phyloP scores from a whole-genome alignment of 306 rosid genomes.

The Citrullus mucosospermus region DNA sequence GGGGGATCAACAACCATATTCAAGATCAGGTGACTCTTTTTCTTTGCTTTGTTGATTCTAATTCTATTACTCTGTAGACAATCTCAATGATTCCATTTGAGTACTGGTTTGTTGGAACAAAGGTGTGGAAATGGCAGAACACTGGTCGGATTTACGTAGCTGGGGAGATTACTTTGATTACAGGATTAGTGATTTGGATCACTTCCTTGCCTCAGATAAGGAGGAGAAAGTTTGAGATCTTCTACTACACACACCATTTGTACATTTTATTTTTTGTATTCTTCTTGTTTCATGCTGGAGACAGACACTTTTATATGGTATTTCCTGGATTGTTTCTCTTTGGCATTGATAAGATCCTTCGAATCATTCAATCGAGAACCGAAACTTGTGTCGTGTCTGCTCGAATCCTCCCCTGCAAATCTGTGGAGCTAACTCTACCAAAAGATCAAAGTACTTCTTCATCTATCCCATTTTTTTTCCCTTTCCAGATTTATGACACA shows the following conservation, averaged over 20 bases:
- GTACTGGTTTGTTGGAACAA: conserved; percentile 8
- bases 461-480: background rate
- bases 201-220: conserved; percentile 84
- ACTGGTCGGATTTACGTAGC: conserved; percentile 79
- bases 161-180: conserved; percentile 53
- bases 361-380: conserved; percentile 65
- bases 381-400: conserved; percentile 58
- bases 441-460: conserved; percentile 49
- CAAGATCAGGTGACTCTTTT: conserved; percentile 46
- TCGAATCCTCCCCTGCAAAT: conserved; percentile 45
- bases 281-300: conserved; percentile 86
- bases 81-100: background rate
- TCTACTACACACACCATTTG: conserved; percentile 82
- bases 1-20: conserved; percentile 69
- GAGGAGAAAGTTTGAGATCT: conserved; percentile 62
- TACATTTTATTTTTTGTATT: conserved; percentile 62
- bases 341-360: conserved; percentile 62
- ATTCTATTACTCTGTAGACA: background rate
- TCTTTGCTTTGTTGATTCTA: conserved; percentile 2
- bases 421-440: conserved; percentile 61
- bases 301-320: conserved; percentile 65
- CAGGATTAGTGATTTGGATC: conserved; percentile 61
- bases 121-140: conserved; percentile 76
- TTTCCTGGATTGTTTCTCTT: conserved; percentile 81
- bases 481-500: background rate